Conservation (phyloP, 345 rosid genomes). For the Citrus trifoliata region DNA sequence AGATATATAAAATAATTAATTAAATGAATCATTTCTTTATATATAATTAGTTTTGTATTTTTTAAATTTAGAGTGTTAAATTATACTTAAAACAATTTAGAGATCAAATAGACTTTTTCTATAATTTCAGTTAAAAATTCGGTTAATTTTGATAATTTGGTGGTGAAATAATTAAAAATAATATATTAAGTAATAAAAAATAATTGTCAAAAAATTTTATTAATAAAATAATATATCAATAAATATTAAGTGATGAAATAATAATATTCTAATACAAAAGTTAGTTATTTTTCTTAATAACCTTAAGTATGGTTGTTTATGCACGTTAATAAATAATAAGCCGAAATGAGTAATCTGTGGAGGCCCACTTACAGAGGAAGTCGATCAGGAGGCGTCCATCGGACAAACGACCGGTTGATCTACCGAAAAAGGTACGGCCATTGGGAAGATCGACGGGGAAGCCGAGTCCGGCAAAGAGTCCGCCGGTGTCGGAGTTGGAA, state of each 20-base stretch:
- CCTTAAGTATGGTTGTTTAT: not conserved
- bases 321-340: not conserved
- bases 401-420: conserved; percentile 72
- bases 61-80: too few relatives aligned
- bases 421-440: conserved; percentile 64
- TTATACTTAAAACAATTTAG: too few relatives aligned
- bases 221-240: not conserved
- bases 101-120: too few relatives aligned
- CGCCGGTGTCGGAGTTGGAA: conserved; percentile 95
- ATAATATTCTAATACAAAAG: not conserved
- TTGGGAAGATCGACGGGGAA: conserved; percentile 60
- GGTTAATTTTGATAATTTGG: too few relatives aligned
- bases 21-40: too few relatives aligned
- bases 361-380: conserved; percentile 60
- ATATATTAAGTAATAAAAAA: too few relatives aligned
- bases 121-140: too few relatives aligned
- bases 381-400: conserved; percentile 88
- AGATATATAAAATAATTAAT: too few relatives aligned
- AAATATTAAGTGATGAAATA: not conserved
- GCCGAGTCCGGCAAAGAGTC: conserved; percentile 80
- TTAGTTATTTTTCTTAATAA: not conserved
- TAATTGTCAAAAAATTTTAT: not conserved
- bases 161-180: too few relatives aligned
- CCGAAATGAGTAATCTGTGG: not conserved
- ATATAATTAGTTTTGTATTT: too few relatives aligned